Evolutionary conservation across 108 stramenopile species (phyloP), one percentile per base, ranked within the genome.

Genomic region (Nannochloropsis gaditana): DNA sequence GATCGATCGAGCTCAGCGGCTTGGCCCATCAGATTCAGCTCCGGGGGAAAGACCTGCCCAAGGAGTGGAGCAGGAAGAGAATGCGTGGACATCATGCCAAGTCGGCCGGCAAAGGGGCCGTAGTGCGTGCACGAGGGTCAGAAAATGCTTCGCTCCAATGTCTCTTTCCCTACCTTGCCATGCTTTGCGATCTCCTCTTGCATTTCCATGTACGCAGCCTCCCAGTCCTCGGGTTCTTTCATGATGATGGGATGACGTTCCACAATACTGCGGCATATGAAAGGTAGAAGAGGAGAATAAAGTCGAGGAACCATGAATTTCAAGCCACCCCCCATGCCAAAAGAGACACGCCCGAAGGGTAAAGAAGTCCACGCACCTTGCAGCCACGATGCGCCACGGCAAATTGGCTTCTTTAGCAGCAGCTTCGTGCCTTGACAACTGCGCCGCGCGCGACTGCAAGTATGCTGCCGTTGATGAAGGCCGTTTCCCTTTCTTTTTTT

Each of bases 401-500:
- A 73, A 73, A 73, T 6, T n/a, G n/a, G 59, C 59, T 73, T 73
- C 19, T n/a, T 73, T 73, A 6, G 59, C 59, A n/a, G 59, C 59
- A 15, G 8, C 59, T 73, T 73, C 59, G n/a, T 73, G 59, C 59
- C n/a, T 73, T 15, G 59, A 15, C 3, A 73, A n/a, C 6, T 73
- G 59, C 59, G 2, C 59, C n/a, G 15, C 59, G 8, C 59, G 59
- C 5, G 15, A n/a, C 8, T 73, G 15, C 19, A 73, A n/a, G 8
- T 73, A 73, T n/a, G 59, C 2, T 8, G 59, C 59, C 8, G 59
- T 73, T 15, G n/a, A 15, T n/a, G 59, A 73, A n/a, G 59, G 59
- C 59, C 59, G 59, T n/a, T 73, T 73, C 19, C 59, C 59, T n/a
- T 73, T 73, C n/a, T 73, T 73, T n/a, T 73, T 73, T n/a, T 73